Percentiles rank a stretch among this genome's conserved stretches.
These are phyloP conservation scores for Bolboschoenoplectus hybrid DNA, from an alignment of 202 grass and related monocot genomes.

Conservation along the genomic window DNA sequence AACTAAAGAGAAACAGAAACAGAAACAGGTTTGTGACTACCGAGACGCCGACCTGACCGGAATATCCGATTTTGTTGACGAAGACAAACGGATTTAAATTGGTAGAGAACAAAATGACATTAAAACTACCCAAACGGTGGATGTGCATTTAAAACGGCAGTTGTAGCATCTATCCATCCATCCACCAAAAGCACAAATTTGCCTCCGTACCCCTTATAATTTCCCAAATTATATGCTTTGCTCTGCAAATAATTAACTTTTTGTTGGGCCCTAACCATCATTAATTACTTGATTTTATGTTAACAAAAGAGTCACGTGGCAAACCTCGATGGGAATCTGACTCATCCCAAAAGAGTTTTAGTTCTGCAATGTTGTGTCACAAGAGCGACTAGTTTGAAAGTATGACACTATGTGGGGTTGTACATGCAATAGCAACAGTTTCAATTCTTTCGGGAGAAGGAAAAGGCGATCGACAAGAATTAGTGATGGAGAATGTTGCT, in stretches of 20 bases:
- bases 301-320: not conserved
- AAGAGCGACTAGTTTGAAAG: not conserved
- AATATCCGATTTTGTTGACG: slow-evolving; percentile 17
- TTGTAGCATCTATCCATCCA: slow-evolving; percentile 4
- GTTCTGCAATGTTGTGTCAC: not conserved
- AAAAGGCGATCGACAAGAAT: not conserved
- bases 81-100: slow-evolving; percentile 10
- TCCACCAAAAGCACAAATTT: not conserved
- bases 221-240: not conserved
- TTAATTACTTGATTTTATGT: too few species aligned
- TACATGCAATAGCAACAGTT: slow-evolving; percentile 6
- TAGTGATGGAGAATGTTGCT: slow-evolving; percentile 13
- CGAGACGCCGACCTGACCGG: slow-evolving; percentile 6
- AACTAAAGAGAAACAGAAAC: not conserved
- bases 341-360: not conserved
- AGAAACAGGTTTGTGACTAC: slow-evolving; percentile 11
- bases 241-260: not conserved
- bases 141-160: slow-evolving; percentile 19
- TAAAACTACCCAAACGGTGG: slow-evolving; percentile 6
- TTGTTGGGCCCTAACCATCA: too few species aligned
- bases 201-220: not conserved
- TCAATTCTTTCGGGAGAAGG: not conserved
- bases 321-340: slow-evolving; percentile 24
- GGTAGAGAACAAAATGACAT: not conserved
- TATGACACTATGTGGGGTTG: not conserved